These are phyloP conservation scores for Lepidium campestre DNA, from an alignment of 441 rosid species.

Conservation along the genomic window DNA sequence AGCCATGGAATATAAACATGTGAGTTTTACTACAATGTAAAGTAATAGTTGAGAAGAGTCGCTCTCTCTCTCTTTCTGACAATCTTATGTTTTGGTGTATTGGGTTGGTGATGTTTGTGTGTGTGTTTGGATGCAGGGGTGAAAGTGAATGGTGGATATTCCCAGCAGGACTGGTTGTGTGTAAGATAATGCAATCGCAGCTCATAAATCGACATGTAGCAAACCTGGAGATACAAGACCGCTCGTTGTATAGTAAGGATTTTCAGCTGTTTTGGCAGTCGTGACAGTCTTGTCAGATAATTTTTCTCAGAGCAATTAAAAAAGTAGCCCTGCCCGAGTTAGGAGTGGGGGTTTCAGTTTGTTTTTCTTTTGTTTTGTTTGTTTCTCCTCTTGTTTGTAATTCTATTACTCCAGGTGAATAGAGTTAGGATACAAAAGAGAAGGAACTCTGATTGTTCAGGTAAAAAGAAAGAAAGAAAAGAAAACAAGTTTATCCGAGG, in stretches of 20 bases:
- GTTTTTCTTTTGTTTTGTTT: background rate
- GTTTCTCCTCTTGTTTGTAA: conserved; percentile 25
- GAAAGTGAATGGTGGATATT: conserved; percentile 99
- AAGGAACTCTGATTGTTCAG: conserved; percentile 17
- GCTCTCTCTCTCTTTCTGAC: background rate
- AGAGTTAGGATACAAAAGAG: conserved; percentile 27
- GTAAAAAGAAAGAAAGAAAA: background rate
- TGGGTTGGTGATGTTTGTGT: conserved; percentile 14
- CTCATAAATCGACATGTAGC: conserved; percentile 95
- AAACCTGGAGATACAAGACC: conserved; percentile 98
- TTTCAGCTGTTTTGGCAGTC: conserved; percentile 97
- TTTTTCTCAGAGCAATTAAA: conserved; percentile 12
- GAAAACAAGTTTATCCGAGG: conserved; percentile 6
- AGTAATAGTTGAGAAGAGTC: background rate
- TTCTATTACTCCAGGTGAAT: conserved; percentile 30
- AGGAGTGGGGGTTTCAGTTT: conserved; percentile 4
- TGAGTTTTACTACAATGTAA: conserved; percentile 38
- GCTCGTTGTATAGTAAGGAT: conserved; percentile 89
- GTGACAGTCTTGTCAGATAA: conserved; percentile 35
- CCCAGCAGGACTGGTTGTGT: conserved; percentile 89
- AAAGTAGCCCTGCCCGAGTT: background rate
- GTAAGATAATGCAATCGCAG: conserved; percentile 90
- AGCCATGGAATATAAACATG: conserved; percentile 99
- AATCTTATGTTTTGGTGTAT: conserved; percentile 3
- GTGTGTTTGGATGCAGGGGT: conserved; percentile 60